Base-by-base conservation (phyloP, 1,284 basidiomycete genomes). In the Exobasidium rhododendri region DNA sequence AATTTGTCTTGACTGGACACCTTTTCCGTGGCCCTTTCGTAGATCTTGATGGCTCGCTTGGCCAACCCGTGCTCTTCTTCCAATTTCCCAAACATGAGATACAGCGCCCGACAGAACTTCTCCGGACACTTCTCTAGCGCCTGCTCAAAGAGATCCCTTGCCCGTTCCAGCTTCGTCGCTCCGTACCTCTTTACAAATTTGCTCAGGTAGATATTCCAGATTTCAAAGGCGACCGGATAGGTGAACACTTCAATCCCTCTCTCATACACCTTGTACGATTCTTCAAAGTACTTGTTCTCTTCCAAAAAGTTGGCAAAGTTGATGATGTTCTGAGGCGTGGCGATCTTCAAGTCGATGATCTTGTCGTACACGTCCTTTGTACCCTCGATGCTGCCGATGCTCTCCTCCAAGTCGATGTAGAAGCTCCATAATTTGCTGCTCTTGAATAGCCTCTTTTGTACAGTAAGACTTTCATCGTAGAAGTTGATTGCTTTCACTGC, bases 391-490 rank as follows among this genome's bases (percentile, higher is more conserved):
- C 91, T 88, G 3, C 94, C 94, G 35, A 40, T 44, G 35, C 52
- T 55, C 80, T 99, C 96, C 80, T 97, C 93, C 29, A 98, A 84
- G 77, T 98, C 96, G 63, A 96, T 90, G 78, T 96, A 97, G 83
- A 97, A 98, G 0, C 92, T 94, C 96, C 96, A 98, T 0, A 99
- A 85, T 81, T 98, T 98, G 65, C 98, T 84, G 1, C 93, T 96
- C 80, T 98, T 98, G 86, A 98, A 98, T 46, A 99, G 82, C 14
- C 96, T 87, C 2, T 86, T 83, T 83, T 98, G 96, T 0, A 89
- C 89, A 6, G 93, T 84, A 26, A 98, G 83, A 10, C 87, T 84
- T 87, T 97, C 93, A 82, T 99, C 94, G 75, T 97, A 92, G 79
- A 92, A 99, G 75, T 87, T 92, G 73, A 97, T 84, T 24, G 65